Base-by-base conservation (phyloP, 805 yeast genomes). In the Myxozyma neglecta region DNA sequence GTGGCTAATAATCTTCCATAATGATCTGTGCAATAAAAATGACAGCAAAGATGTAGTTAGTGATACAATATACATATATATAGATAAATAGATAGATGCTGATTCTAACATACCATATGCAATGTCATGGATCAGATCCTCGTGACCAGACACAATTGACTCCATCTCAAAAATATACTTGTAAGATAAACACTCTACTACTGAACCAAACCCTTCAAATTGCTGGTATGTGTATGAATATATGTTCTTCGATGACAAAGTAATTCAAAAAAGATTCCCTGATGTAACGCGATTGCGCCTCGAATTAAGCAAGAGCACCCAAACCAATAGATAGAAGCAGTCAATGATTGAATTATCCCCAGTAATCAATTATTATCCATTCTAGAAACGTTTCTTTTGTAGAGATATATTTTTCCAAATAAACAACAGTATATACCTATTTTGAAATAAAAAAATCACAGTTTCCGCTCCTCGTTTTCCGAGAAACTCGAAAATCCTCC, bases 141-240 rank as follows among this genome's bases (percentile, higher is more conserved):
- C 96, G 73, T 94, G 98, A 40, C 96, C 96, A 0, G 97, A 88
- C 14, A 86, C 80, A 69, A 93, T 87, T 3, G 97, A 90, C 70
- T 85, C 85, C 81, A 82, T 80, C 9, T 34, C 42, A 9, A 11
- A 13, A 11, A n/a, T 51, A 9, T 51, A 24, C 14, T 14, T 42
- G 44, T 10, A 20, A 18, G 29, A 8, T 44, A 24, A 48, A 35
- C 14, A 24, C 16, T 48, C 43, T 32, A 36, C n/a, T 47, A 13
- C 24, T 13, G 6, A 24, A 47, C n/a, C n/a, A 29, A 20, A 47
- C 37, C 29, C 29, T 24, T 24, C 29, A 24, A 24, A 24, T 24
- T 24, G 29, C 29, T 24, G 29, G 29, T 39, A 6, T 39, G 6
- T 39, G 16, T 39, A 39, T 39, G 6, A 13, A 39, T 39, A 39